Percentiles rank a stretch among this genome's conserved stretches.
These are phyloP conservation scores for Lycium ferocissimum DNA, from an alignment of 257 asterid species.

Conservation along the genomic window DNA sequence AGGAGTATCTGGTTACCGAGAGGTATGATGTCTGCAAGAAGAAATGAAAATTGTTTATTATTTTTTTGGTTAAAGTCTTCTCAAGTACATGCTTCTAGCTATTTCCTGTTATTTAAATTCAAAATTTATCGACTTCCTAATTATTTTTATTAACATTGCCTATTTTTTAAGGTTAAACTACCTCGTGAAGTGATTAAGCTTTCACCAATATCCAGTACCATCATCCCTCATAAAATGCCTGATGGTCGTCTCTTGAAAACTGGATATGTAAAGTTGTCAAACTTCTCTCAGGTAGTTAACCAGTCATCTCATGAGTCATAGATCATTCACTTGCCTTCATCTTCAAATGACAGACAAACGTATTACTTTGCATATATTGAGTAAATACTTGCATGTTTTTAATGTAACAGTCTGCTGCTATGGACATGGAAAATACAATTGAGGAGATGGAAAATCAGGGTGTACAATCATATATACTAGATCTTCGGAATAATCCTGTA, in stretches of 20 bases:
- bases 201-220: conserved; percentile 78
- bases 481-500: conserved; percentile 90
- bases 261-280: conserved; percentile 80
- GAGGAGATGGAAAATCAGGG: conserved; percentile 85
- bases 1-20: conserved; percentile 59
- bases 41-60: background rate
- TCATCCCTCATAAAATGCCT: conserved; percentile 69
- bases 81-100: background rate
- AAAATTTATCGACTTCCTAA: background rate
- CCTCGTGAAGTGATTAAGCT: conserved; percentile 87
- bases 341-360: background rate
- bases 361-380: background rate
- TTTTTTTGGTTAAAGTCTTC: background rate
- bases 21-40: conserved; percentile 51
- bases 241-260: conserved; percentile 75
- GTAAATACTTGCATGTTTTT: background rate
- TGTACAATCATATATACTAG: conserved; percentile 91
- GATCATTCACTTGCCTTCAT: background rate
- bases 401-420: conserved; percentile 74
- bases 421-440: conserved; percentile 82
- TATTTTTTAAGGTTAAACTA: conserved; percentile 62
- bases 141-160: background rate
- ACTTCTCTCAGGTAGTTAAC: conserved; percentile 79
- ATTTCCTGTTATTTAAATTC: background rate
- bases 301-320: background rate